Conservation (phyloP, 768 basidiomycete species). For the Neoboletus brunneissimus region DNA sequence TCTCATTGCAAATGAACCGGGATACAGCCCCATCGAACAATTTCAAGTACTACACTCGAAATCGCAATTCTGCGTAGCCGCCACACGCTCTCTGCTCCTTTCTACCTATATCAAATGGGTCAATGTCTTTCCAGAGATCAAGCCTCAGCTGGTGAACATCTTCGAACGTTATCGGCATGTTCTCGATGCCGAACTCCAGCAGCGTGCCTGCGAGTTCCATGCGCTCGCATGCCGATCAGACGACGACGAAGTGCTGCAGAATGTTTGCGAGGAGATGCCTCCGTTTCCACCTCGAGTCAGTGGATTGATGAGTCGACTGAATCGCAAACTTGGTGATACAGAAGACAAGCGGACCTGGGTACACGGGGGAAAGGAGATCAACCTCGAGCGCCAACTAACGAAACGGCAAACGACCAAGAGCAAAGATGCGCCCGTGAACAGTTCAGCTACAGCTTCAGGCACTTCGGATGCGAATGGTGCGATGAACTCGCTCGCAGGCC, state of each 20-base stretch:
- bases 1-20: constrained; percentile 91
- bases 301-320: constrained; percentile 79
- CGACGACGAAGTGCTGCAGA: constrained; percentile 89
- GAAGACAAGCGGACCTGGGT: constrained; percentile 96
- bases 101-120: constrained; percentile 99
- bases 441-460: constrained; percentile 36
- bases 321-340: constrained; percentile 88
- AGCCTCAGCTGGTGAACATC: constrained; percentile 86
- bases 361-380: constrained; percentile 91
- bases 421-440: constrained; percentile 34
- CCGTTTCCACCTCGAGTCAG: constrained; percentile 96
- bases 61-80: constrained; percentile 89
- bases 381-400: constrained; percentile 68
- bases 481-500: constrained; percentile 75
- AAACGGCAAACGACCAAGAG: constrained; percentile 47
- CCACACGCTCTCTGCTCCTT: constrained; percentile 87
- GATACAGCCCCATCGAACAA: constrained; percentile 92
- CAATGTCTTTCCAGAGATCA: constrained; percentile 99
- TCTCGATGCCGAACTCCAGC: constrained; percentile 94
- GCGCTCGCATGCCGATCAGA: constrained; percentile 81
- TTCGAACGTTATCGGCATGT: constrained; percentile 98
- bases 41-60: constrained; percentile 92
- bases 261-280: constrained; percentile 98
- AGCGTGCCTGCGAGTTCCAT: constrained; percentile 97
- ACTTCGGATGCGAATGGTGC: constrained; percentile 49